Evolutionary conservation across 2,329 filamentous ascomycete genomes (phyloP).

Genomic region (Chalaropsis thielavioides): DNA sequence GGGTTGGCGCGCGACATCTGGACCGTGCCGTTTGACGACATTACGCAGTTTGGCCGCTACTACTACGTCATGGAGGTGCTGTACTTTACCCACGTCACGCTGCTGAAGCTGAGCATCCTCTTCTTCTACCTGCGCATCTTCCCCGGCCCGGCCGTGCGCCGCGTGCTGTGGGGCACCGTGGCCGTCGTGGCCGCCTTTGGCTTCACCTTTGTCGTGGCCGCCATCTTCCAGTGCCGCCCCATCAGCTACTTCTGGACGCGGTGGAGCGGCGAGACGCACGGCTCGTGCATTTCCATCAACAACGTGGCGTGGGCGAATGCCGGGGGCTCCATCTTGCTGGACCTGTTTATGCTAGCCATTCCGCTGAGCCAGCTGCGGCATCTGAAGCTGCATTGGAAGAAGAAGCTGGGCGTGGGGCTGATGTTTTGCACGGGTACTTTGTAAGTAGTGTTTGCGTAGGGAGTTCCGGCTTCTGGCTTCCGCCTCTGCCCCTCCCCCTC

Average conservation of each 20-base stretch:
- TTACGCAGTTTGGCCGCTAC: constrained; percentile 29
- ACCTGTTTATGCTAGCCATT: constrained; percentile 34
- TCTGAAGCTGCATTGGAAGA: constrained; percentile 29
- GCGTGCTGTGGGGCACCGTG: constrained; percentile 28
- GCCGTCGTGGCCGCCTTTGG: constrained; percentile 26
- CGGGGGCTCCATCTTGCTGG: constrained; percentile 33
- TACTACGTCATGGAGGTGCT: constrained; percentile 28
- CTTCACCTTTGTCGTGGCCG: constrained; percentile 27
- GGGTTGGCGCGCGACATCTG: constrained; percentile 34
- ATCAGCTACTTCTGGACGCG: constrained; percentile 34
- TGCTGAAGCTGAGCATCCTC: constrained; percentile 35
- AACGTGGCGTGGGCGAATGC: constrained; percentile 34
- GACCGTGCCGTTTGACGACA: constrained; percentile 27
- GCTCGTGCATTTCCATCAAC: constrained; percentile 33
- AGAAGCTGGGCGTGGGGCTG: constrained; percentile 30
- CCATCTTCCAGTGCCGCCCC: constrained; percentile 34
- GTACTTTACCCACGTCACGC: constrained; percentile 31
- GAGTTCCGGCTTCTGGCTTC: no score
- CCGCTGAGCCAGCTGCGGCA: constrained; percentile 29
- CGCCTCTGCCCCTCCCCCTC: not conserved
- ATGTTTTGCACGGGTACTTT: constrained; percentile 33
- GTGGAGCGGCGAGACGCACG: constrained; percentile 35
- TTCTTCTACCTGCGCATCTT: constrained; percentile 40
- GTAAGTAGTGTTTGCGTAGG: constrained; percentile 19
- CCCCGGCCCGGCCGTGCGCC: constrained; percentile 24